Evolutionary conservation across 2,329 filamentous ascomycete species (phyloP), one percentile per base, ranked within the genome.

Genomic region (Hymenoscyphus salicellus): DNA sequence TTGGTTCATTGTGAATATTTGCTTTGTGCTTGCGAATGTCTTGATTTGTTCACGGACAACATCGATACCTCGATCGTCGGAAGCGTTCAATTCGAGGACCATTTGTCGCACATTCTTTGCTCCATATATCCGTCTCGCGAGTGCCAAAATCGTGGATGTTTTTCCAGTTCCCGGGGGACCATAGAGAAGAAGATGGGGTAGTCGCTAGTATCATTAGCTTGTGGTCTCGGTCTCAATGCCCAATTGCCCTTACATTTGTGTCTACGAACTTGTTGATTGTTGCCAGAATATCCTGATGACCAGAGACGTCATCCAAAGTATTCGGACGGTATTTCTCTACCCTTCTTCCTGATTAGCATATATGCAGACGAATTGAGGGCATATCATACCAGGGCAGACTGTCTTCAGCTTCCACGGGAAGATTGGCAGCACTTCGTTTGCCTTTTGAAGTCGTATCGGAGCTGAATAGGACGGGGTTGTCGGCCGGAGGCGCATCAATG

Each of bases 21-120:
- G 95, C 78, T 96, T 97, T 7, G 95, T 99, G 72, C 91, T 96
- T 49, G 92, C 94, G 79, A 99, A 99, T 0, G 95, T 99, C 84
- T 98, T 99, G 85, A 99, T 99, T 79, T 99, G 95, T 80, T 99
- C 95, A 70, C 93, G 87, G 63, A 99, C 95, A 1, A 99, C 95
- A 70, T 99, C 95, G 77, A 99, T 99, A 74, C 95, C 95, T 78
- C 95, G 86, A 77, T 99, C 95, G 76, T 99, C 95, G 58, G 93
- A 97, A 49, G 95, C 95, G 77, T 99, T 99, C 70, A 99, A 86
- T 79, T 99, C 95, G 38, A 99, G 86, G 20, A 99, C 95, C 93
- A 99, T 98, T 78, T 99, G 95, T 20, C 94, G 89, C 88, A 97
- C 90, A 78, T 98, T 97, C 69, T 91, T 89, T 65, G 83, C 80